Percentiles rank a stretch among this genome's conserved stretches.
These are phyloP conservation scores for Penicillium atrosanguineum DNA, from an alignment of 495 filamentous ascomycete species.

Conservation along the genomic window DNA sequence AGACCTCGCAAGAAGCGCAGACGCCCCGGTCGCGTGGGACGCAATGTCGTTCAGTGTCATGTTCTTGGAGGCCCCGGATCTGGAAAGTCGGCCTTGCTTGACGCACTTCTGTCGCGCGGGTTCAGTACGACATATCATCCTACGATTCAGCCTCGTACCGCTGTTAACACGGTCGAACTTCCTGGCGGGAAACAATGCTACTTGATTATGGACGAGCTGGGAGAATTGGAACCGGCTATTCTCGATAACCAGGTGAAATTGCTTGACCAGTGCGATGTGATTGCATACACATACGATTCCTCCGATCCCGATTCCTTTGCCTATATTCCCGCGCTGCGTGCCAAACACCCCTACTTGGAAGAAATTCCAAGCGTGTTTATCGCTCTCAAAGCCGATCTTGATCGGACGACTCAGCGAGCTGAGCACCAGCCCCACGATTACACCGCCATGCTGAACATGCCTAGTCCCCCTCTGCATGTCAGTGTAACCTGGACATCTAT, in stretches of 20 bases:
- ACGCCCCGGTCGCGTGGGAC: slow-evolving; percentile 78
- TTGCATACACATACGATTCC: slow-evolving; percentile 96
- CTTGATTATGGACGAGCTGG: slow-evolving; percentile 90
- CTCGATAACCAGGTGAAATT: slow-evolving; percentile 88
- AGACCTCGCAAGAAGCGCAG: slow-evolving; percentile 81
- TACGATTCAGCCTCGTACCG: slow-evolving; percentile 88
- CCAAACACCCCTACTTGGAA: slow-evolving; percentile 77
- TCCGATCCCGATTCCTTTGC: slow-evolving; percentile 92
- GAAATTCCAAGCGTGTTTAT: slow-evolving; percentile 86
- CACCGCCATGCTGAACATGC: slow-evolving; percentile 71
- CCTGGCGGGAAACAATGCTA: slow-evolving; percentile 97
- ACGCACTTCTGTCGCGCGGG: slow-evolving; percentile 84
- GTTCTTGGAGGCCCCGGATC: slow-evolving; percentile 79
- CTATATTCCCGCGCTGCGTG: slow-evolving; percentile 79
- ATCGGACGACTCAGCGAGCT: slow-evolving; percentile 88
- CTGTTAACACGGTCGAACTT: slow-evolving; percentile 94
- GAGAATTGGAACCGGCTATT: slow-evolving; percentile 91
- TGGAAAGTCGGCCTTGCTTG: slow-evolving; percentile 85
- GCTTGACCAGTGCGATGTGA: slow-evolving; percentile 87
- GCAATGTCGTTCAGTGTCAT: slow-evolving; percentile 95
- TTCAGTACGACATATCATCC: slow-evolving; percentile 87
- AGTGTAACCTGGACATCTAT: slow-evolving; percentile 90
- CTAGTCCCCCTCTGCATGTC: slow-evolving; percentile 82
- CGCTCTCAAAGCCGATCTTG: slow-evolving; percentile 88
- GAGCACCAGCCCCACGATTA: slow-evolving; percentile 93